Evolutionary conservation across 2,329 filamentous ascomycete species (phyloP).

Genomic region (Colletotrichum incanum): DNA sequence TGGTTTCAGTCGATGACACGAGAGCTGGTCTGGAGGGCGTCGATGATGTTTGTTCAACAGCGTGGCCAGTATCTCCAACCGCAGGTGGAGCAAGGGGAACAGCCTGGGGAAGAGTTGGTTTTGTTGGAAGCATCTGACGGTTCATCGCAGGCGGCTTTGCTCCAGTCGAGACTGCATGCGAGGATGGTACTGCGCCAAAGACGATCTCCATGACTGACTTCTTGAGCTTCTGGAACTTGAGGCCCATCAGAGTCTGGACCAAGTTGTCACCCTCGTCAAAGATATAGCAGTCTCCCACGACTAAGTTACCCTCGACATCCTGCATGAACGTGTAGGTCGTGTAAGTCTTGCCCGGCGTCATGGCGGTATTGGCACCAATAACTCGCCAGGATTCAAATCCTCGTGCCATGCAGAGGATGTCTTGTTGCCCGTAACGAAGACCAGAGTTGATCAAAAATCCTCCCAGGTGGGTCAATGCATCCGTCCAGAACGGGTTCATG

Average conservation of each 20-base stretch:
- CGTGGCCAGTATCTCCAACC: too few relatives aligned
- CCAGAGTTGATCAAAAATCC: background rate
- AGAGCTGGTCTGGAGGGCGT: too few relatives aligned
- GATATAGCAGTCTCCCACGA: background rate
- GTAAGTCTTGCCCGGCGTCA: background rate
- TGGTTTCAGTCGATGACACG: too few relatives aligned
- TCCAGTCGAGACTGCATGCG: background rate
- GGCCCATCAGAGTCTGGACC: background rate
- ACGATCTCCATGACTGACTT: background rate
- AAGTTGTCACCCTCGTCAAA: background rate
- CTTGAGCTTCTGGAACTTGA: conserved; percentile 8
- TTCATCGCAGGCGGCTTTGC: too few relatives aligned
- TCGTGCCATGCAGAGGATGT: background rate
- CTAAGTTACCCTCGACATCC: background rate
- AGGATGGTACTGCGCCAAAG: background rate
- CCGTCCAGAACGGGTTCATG: conserved; percentile 5
- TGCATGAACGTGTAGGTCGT: conserved; percentile 5
- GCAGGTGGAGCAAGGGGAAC: too few relatives aligned
- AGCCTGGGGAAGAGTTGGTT: too few relatives aligned
- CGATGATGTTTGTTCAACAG: too few relatives aligned
- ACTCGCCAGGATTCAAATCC: background rate
- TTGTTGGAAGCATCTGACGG: too few relatives aligned
- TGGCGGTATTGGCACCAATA: conserved; percentile 2
- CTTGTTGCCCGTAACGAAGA: background rate
- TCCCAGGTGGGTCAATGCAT: background rate